These are phyloP conservation scores for Candida awuae DNA, from an alignment of 805 yeast species.

Conservation along the genomic window DNA sequence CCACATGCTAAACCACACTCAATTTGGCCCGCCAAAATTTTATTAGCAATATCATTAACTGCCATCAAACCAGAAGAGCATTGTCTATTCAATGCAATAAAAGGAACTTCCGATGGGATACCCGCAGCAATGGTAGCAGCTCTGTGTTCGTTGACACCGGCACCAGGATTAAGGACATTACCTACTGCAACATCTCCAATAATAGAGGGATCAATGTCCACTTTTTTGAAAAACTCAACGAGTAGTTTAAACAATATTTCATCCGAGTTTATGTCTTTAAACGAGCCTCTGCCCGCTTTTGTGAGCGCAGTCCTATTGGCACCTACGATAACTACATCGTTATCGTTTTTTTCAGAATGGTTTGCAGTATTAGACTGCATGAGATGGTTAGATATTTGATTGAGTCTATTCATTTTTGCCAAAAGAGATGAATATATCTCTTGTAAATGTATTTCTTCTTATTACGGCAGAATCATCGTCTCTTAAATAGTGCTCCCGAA, in stretches of 20 bases:
- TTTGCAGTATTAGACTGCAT: conserved; percentile 40
- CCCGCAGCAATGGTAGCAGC: conserved; percentile 92
- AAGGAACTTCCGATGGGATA: conserved; percentile 70
- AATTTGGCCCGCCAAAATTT: conserved; percentile 81
- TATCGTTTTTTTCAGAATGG: conserved; percentile 38
- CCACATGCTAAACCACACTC: conserved; percentile 88
- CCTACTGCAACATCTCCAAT: conserved; percentile 87
- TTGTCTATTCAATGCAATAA: conserved; percentile 83
- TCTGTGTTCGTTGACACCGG: conserved; percentile 92
- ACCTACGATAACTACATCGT: conserved; percentile 84
- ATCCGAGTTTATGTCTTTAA: conserved; percentile 77
- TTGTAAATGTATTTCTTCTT: no score
- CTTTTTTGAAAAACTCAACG: conserved; percentile 46
- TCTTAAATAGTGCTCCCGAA: no score
- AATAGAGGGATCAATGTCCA: conserved; percentile 41
- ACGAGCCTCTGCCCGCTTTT: conserved; percentile 79
- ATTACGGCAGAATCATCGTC: no score
- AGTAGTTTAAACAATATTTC: conserved; percentile 64
- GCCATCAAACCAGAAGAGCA: conserved; percentile 94
- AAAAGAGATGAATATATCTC: no score
- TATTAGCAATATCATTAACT: conserved; percentile 80
- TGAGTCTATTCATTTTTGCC: conserved; percentile 14
- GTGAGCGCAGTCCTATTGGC: conserved; percentile 90
- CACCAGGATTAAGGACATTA: conserved; percentile 84
- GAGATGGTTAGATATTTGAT: conserved; percentile 12